These are phyloP conservation scores for Solanum aculeatissimum DNA, from an alignment of 305 asterid species.

Conservation along the genomic window DNA sequence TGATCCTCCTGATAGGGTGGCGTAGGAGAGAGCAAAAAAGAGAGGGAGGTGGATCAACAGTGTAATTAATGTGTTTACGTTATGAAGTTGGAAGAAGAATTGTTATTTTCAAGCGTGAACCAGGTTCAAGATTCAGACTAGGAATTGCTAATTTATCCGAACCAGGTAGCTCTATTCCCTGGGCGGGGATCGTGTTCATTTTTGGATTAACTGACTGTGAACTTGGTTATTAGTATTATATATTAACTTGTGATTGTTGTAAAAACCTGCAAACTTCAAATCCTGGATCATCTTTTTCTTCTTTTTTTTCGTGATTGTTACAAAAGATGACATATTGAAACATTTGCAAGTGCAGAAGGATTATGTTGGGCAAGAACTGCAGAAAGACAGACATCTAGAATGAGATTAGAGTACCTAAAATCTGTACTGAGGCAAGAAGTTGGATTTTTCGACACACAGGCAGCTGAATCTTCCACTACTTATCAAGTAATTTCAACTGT, in stretches of 20 bases:
- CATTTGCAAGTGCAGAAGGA: slow-evolving; percentile 38
- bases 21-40: no score
- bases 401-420: slow-evolving; percentile 77
- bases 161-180: neutral
- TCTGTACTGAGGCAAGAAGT: slow-evolving; percentile 78
- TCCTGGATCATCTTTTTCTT: neutral
- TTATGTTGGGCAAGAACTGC: slow-evolving; percentile 93
- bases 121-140: neutral
- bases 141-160: neutral
- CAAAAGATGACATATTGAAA: neutral
- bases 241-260: neutral
- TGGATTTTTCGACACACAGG: slow-evolving; percentile 75
- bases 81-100: neutral
- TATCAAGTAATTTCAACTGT: slow-evolving; percentile 63
- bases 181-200: no score
- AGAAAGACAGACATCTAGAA: slow-evolving; percentile 72
- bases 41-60: no score
- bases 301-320: neutral
- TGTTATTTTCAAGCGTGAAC: neutral
- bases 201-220: neutral
- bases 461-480: slow-evolving; percentile 57
- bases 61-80: no score
- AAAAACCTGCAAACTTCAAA: neutral
- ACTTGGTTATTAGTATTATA: neutral
- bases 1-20: neutral